Percentiles rank a stretch among this genome's conserved stretches.
phyloP scores from a whole-genome alignment of 78 protist species.

The Dictyostelium citrinum region DNA sequence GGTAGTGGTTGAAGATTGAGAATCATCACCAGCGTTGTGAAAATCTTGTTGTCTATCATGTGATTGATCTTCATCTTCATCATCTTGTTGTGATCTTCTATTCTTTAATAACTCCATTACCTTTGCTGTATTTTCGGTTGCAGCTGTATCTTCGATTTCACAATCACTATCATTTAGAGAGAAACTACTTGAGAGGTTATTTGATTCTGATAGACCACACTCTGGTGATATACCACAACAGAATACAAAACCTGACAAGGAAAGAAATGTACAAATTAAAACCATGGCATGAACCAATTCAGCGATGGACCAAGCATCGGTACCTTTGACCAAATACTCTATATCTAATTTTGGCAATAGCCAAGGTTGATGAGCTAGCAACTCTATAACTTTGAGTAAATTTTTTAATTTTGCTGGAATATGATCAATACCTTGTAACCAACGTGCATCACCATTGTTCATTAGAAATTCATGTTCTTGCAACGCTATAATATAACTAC shows the following conservation, averaged over 20 bases:
- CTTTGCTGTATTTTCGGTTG: constrained; percentile 51
- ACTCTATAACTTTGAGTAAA: constrained; percentile 66
- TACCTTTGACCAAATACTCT: constrained; percentile 72
- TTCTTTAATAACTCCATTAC: constrained; percentile 64
- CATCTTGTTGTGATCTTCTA: constrained; percentile 11
- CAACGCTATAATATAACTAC: constrained; percentile 64
- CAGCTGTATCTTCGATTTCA: constrained; percentile 52
- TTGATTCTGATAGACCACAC: constrained; percentile 43
- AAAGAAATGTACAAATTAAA: constrained; percentile 75
- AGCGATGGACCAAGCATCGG: constrained; percentile 87
- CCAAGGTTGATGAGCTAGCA: constrained; percentile 91
- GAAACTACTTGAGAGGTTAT: neutral
- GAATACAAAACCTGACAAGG: constrained; percentile 85
- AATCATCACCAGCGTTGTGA: constrained; percentile 61
- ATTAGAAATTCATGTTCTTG: constrained; percentile 85
- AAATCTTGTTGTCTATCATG: constrained; percentile 59
- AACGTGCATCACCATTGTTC: constrained; percentile 81
- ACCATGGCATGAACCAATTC: constrained; percentile 88
- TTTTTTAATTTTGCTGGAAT: constrained; percentile 82
- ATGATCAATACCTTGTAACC: constrained; percentile 85
- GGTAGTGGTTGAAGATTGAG: neutral
- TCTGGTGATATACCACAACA: constrained; percentile 85
- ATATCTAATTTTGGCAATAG: constrained; percentile 72
- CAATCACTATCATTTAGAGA: constrained; percentile 65
- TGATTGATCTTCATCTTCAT: constrained; percentile 23